A percentile compares a stretch with the other conserved stretches of the same genome.
phyloP scores from a whole-genome alignment of 495 filamentous ascomycete genomes.

The Umbilicaria muhlenbergii region DNA sequence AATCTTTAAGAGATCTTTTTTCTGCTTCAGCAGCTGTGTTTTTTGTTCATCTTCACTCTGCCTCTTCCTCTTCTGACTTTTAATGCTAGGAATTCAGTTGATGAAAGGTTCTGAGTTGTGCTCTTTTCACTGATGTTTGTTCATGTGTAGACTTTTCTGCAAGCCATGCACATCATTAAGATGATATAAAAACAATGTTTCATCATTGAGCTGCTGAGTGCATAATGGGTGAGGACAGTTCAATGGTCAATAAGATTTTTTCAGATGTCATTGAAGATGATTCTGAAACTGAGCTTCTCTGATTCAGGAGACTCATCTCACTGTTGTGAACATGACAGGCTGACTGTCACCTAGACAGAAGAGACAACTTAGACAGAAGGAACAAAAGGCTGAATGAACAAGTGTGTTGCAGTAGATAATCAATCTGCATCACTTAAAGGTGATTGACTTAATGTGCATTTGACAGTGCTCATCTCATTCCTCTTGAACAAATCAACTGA shows the following conservation, averaged over 20 bases:
- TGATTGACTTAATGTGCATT: background rate
- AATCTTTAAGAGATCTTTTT: no score
- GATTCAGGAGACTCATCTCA: background rate
- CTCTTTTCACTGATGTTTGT: background rate
- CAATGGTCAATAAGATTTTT: background rate
- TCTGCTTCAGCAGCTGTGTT: no score
- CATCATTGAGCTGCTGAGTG: background rate
- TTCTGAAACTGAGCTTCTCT: constrained; percentile 1
- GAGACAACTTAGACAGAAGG: constrained; percentile 2
- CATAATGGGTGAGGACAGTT: background rate
- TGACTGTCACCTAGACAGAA: constrained; percentile 2
- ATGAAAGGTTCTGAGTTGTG: no score
- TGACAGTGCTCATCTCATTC: background rate
- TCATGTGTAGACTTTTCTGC: constrained; percentile 1
- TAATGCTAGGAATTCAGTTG: no score
- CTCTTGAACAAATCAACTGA: constrained; percentile 1
- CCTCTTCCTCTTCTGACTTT: no score
- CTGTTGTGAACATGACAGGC: background rate
- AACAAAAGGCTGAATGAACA: background rate
- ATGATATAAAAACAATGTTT: background rate
- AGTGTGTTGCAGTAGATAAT: constrained; percentile 4
- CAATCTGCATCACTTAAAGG: background rate
- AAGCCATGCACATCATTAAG: constrained; percentile 2
- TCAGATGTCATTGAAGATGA: background rate
- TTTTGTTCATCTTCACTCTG: no score